Evolutionary conservation across 2,329 filamentous ascomycete species (phyloP), one percentile per base, ranked within the genome.

Genomic region (Elsinoe fawcettii): DNA sequence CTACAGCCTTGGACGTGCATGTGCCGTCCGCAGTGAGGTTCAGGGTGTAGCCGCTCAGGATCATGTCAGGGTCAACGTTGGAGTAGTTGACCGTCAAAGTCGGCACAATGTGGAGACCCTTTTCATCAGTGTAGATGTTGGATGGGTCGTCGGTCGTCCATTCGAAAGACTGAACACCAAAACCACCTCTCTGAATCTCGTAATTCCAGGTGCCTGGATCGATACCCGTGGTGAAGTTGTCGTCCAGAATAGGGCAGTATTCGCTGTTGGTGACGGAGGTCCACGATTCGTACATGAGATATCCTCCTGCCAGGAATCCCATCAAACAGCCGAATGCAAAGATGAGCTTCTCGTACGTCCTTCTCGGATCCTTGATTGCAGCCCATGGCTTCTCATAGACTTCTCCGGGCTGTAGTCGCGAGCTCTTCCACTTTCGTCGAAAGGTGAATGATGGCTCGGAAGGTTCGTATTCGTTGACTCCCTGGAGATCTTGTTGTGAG

Each of bases 31-130:
- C 67, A 37, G 69, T 74, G 34, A 80, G 67, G 61, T 79, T 77
- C 47, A 79, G 67, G 0, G 70, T 57, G 36, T 46, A 60, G 47
- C 58, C 57, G 16, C 51, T 41, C 5, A 41, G 14, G 14, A 61
- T n/a, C 44, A 36, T 66, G 37, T 70, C 69, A 12, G 63, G 63
- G 2, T 71, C 74, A 55, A 77, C 74, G 34, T 64, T 57, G 23
- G 69, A 70, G 11, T 65, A 66, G 55, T 67, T 62, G 32, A 62
- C 66, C 16, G 77, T 80, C 16, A 80, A 66, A 0, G 78, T 80
- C 6, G 78, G 78, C n/a, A 78, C 74, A 53, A 81, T 80, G 65
- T 80, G 77, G 39, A 81, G 70, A n/a, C 77, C 77, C 23, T 74
- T 67, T 0, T 62, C 66, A 62, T 79, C 75, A 34, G 75, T 69